Conservation (phyloP, 176 grass and related monocot species). For the Oryza meyeriana region DNA sequence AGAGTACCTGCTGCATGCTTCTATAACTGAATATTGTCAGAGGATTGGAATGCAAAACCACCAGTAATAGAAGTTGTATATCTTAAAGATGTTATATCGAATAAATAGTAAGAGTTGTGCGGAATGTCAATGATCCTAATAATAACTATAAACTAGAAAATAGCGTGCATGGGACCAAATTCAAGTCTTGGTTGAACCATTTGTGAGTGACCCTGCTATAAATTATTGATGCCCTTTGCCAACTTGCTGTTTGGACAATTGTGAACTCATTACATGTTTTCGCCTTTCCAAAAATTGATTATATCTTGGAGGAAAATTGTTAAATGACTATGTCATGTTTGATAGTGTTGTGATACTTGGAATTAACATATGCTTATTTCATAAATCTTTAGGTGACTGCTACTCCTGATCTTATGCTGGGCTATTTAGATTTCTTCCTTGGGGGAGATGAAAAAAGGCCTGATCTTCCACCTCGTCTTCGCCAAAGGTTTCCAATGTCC, state of each 20-base stretch:
- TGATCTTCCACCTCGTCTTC: conserved; percentile 94
- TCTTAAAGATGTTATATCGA: background rate
- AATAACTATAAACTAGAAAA: conserved; percentile 11
- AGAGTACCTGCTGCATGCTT: background rate
- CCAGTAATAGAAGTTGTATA: background rate
- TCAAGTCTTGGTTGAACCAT: background rate
- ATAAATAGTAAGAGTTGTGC: conserved; percentile 2
- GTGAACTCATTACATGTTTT: conserved; percentile 11
- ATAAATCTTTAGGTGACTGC: conserved; percentile 71
- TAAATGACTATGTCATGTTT: background rate
- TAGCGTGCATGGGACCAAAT: conserved; percentile 7
- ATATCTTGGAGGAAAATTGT: background rate
- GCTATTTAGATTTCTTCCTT: conserved; percentile 98
- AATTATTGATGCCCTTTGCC: background rate
- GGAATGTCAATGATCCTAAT: background rate
- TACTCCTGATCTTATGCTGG: conserved; percentile 92
- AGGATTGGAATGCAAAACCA: background rate
- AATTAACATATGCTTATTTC: conserved; percentile 16
- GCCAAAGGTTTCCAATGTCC: conserved; percentile 91
- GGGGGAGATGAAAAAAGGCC: conserved; percentile 98
- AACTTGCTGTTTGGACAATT: conserved; percentile 6
- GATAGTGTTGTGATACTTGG: background rate
- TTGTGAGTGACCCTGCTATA: background rate
- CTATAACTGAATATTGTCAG: background rate
- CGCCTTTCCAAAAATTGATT: background rate